phyloP scores from a whole-genome alignment of 2,329 filamentous ascomycete species.

The Plectosphaerella cucumerina region DNA sequence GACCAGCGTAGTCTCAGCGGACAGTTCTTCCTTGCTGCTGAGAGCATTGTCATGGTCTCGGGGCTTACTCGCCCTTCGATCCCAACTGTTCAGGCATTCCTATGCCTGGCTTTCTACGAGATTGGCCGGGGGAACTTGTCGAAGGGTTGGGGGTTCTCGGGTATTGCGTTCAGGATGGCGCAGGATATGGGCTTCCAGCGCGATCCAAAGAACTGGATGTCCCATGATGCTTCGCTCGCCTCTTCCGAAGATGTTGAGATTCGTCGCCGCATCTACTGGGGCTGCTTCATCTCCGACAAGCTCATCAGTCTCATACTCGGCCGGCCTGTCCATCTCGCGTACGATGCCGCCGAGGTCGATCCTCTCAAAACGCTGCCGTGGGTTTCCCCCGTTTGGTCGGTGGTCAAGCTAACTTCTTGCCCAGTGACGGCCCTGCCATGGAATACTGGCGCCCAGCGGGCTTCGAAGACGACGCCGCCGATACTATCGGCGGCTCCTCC shows the following conservation, averaged over 20 bases:
- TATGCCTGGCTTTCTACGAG: conserved; percentile 22
- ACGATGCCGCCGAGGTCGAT: conserved; percentile 11
- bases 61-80: conserved; percentile 17
- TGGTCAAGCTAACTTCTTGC: background rate
- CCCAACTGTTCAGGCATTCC: conserved; percentile 18
- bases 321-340: conserved; percentile 10
- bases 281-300: conserved; percentile 22
- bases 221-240: conserved; percentile 13
- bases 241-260: conserved; percentile 20
- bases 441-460: conserved; percentile 17
- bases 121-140: conserved; percentile 20
- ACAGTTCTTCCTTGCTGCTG: conserved; percentile 16
- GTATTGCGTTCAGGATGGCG: conserved; percentile 24
- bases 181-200: conserved; percentile 22
- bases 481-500: background rate
- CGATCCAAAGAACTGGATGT: conserved; percentile 17
- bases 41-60: conserved; percentile 19
- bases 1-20: conserved; percentile 10
- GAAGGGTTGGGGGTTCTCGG: conserved; percentile 22
- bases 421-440: conserved; percentile 15
- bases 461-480: conserved; percentile 8
- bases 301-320: conserved; percentile 15
- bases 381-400: background rate
- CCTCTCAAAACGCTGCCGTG: conserved; percentile 7
- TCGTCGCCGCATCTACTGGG: conserved; percentile 23